Base-by-base conservation (phyloP, 2,329 filamentous ascomycete species). In the Ambrosiella cleistominuta region DNA sequence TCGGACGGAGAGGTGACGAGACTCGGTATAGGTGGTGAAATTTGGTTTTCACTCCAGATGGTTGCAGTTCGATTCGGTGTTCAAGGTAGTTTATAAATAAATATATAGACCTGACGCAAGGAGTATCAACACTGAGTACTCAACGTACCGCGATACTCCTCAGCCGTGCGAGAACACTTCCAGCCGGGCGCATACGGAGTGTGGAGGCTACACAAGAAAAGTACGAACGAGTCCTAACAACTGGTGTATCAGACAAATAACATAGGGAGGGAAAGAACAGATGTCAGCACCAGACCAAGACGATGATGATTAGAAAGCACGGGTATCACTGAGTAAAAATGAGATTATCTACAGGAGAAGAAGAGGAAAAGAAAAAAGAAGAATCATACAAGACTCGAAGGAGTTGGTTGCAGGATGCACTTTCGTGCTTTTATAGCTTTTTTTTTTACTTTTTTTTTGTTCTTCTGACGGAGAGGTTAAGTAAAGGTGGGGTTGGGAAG, bases 131-230 rank as follows among this genome's bases (percentile, higher is more conserved):
- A 75, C 54, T 61, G 59, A 61, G 59, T 56, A 61, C 59, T 62
- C 38, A 70, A 65, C 63, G 65, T 66, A 72, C 77, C 75, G 76
- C 71, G 67, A 78, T 79, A 79, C 77, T 77, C 77, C 77, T 80
- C 77, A 79, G 77, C 76, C 77, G 74, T 79, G 59, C 59, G 59
- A 61, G 59, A 61, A 61, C 56, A 61, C 59, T 61, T 57, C 52
- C 59, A 61, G 47, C 56, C 47, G 56, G 51, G 56, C 56, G 56
- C 59, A 61, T 61, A 58, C 59, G 56, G 59, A 15, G 58, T 40
- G 27, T 11, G 13, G 12, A 13, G 35, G 42, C n/a, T 7, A 42
- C 13, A 36, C 17, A 11, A n/a, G 27, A 2, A 35, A 11, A 11
- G 12, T 4, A 36, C 27, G 27, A 27, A 27, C 27, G 13, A 35